Evolutionary conservation across 352 stramenopile species (phyloP).

Genomic region (Blastocystis sp.): DNA sequence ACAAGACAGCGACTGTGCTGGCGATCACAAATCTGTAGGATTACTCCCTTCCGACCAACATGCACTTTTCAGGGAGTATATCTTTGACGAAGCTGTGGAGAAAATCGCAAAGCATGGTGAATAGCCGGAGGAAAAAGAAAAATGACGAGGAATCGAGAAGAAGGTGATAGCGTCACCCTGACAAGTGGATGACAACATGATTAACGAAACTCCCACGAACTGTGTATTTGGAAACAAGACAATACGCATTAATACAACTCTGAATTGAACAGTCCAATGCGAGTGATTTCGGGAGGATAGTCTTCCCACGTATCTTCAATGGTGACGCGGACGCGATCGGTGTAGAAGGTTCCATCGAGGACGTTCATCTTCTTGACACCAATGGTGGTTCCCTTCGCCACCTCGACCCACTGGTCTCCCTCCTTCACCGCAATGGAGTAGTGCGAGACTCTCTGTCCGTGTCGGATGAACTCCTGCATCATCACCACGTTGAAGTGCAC

Average conservation of each 20-base stretch:
- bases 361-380: constrained; percentile 52
- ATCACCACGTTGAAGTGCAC: constrained; percentile 56
- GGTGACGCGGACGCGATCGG: constrained; percentile 26
- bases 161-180: background rate
- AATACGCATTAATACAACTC: constrained; percentile 22
- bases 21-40: background rate
- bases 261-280: constrained; percentile 52
- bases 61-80: background rate
- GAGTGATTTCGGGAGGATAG: constrained; percentile 36
- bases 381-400: constrained; percentile 55
- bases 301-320: constrained; percentile 44
- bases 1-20: background rate
- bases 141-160: background rate
- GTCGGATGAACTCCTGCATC: constrained; percentile 55
- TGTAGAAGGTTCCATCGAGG: background rate
- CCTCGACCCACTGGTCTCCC: constrained; percentile 10
- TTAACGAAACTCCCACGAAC: background rate
- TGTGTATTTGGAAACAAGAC: background rate
- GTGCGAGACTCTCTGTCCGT: constrained; percentile 43
- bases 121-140: background rate
- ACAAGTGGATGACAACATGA: constrained; percentile 2
- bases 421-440: constrained; percentile 14
- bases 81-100: background rate
- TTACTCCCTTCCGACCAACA: background rate
- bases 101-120: background rate